These are phyloP conservation scores for Limnanthes douglasii DNA, from an alignment of 345 rosid species.

Conservation along the genomic window DNA sequence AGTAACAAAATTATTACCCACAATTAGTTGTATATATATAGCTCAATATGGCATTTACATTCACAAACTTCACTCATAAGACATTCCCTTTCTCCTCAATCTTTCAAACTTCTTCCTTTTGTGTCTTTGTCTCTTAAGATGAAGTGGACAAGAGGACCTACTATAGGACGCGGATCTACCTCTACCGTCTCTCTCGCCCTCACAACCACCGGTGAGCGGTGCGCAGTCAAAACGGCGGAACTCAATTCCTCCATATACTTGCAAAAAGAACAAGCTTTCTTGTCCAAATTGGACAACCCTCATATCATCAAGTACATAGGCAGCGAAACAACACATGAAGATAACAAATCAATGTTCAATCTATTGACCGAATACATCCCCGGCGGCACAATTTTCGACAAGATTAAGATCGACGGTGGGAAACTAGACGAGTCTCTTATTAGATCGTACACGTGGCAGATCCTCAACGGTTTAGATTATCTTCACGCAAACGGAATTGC, in stretches of 20 bases:
- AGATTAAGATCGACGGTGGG: slow-evolving; percentile 40
- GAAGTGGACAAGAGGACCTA: slow-evolving; percentile 70
- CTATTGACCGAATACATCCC: slow-evolving; percentile 51
- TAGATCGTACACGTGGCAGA: slow-evolving; percentile 22
- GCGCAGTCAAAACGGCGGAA: slow-evolving; percentile 61
- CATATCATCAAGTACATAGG: slow-evolving; percentile 52
- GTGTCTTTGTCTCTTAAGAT: slow-evolving; percentile 16
- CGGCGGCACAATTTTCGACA: slow-evolving; percentile 55
- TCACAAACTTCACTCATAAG: slow-evolving; percentile 8
- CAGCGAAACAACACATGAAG: slow-evolving; percentile 18
- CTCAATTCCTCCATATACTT: slow-evolving; percentile 31
- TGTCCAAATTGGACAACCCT: slow-evolving; percentile 50
- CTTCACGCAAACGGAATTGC: slow-evolving; percentile 43
- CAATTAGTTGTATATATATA: no score
- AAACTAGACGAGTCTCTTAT: slow-evolving; percentile 34
- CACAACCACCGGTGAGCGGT: slow-evolving; percentile 25
- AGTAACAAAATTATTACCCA: no score
- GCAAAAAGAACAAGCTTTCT: slow-evolving; percentile 32
- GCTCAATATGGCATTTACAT: no score
- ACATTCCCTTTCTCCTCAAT: slow-evolving; percentile 1
- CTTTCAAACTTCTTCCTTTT: background rate
- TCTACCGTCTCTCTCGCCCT: slow-evolving; percentile 67
- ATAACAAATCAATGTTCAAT: slow-evolving; percentile 24
- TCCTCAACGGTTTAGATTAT: slow-evolving; percentile 40
- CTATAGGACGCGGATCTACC: slow-evolving; percentile 75